Evolutionary conservation across 495 filamentous ascomycete genomes (phyloP).

Genomic region (Sporormia fimetaria): DNA sequence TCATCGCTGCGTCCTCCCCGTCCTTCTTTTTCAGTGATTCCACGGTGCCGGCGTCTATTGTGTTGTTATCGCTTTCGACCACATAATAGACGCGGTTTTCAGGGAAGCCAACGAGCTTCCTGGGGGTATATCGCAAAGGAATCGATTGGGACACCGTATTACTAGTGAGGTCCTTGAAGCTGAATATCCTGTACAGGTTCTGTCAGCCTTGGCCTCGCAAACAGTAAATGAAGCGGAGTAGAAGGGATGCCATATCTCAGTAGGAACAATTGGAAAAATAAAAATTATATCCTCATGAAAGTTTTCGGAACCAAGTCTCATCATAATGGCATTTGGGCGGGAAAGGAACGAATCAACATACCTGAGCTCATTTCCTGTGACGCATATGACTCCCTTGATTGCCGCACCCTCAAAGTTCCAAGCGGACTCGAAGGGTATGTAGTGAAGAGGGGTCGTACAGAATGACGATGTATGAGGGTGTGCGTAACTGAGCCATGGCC

Average conservation of each 20-base stretch:
- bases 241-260: constrained; percentile 37
- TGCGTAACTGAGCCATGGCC: constrained; percentile 87
- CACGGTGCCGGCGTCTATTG: constrained; percentile 63
- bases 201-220: not conserved
- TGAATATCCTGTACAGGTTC: constrained; percentile 63
- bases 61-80: constrained; percentile 85
- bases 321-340: constrained; percentile 42
- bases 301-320: constrained; percentile 43
- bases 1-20: not conserved
- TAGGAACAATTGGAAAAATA: constrained; percentile 75
- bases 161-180: constrained; percentile 72
- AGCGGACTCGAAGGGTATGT: constrained; percentile 78
- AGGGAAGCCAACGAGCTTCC: constrained; percentile 75
- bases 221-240: constrained; percentile 1
- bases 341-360: constrained; percentile 41
- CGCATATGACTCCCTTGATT: constrained; percentile 88
- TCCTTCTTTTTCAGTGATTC: constrained; percentile 42
- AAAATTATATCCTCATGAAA: constrained; percentile 25
- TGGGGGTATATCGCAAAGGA: constrained; percentile 80
- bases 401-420: constrained; percentile 95
- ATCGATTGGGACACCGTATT: constrained; percentile 83
- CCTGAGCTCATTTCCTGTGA: constrained; percentile 81
- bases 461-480: constrained; percentile 73
- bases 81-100: constrained; percentile 85
- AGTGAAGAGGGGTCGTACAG: constrained; percentile 83